Evolutionary conservation across 177 flowering plant genomes (phyloP).

Genomic region (Vitis hybrid): DNA sequence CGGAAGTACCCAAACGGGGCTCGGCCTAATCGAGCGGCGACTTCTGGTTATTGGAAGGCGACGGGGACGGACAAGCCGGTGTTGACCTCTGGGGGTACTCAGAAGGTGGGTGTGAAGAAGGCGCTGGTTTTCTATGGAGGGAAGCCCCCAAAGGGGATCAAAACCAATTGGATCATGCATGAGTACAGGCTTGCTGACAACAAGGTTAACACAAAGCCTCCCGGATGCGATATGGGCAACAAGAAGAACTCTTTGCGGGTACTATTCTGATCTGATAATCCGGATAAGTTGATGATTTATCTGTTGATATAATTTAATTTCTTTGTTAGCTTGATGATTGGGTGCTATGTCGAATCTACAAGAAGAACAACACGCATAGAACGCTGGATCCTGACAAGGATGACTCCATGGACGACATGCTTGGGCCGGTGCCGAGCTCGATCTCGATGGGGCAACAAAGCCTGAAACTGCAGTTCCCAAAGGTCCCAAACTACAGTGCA

Average conservation of each 20-base stretch:
- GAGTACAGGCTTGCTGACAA: constrained; percentile 73
- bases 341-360: constrained; percentile 92
- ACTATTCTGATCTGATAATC: constrained; percentile 2
- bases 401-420: constrained; percentile 58
- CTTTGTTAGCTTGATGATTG: constrained; percentile 78
- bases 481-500: constrained; percentile 18
- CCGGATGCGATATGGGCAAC: constrained; percentile 35
- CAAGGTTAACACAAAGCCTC: constrained; percentile 42
- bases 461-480: constrained; percentile 12
- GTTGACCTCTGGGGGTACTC: constrained; percentile 53
- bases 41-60: constrained; percentile 98
- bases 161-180: constrained; percentile 96
- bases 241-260: constrained; percentile 77
- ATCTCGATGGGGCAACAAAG: constrained; percentile 12
- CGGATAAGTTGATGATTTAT: neutral
- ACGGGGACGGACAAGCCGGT: constrained; percentile 94
- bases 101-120: constrained; percentile 85
- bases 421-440: constrained; percentile 33
- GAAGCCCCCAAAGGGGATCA: constrained; percentile 81
- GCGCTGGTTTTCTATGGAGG: constrained; percentile 90
- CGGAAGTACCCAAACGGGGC: constrained; percentile 94
- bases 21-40: constrained; percentile 88
- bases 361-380: constrained; percentile 71
- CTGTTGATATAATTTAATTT: constrained; percentile 2
- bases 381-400: constrained; percentile 55